Percentiles rank a stretch among this genome's conserved stretches.
phyloP scores from a whole-genome alignment of 2,329 filamentous ascomycete genomes.

The Apiospora sp. region DNA sequence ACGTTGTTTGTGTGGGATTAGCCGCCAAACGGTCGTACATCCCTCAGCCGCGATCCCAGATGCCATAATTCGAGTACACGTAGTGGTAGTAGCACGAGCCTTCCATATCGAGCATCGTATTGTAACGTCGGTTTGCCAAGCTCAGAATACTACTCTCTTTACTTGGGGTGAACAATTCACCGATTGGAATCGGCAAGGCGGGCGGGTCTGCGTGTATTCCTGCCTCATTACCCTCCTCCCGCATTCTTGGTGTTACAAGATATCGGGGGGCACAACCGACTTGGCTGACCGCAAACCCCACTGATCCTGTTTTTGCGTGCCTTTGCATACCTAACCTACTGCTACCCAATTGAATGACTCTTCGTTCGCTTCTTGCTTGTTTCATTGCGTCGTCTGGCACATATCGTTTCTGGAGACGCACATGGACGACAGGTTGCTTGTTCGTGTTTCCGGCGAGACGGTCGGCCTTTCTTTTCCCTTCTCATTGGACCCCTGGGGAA shows the following conservation, averaged over 20 bases:
- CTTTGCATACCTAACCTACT: background rate
- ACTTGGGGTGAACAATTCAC: background rate
- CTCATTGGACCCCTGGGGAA: constrained; percentile 2
- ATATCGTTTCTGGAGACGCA: background rate
- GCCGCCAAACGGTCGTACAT: background rate
- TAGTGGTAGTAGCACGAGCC: background rate
- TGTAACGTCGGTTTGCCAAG: background rate
- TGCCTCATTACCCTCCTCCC: constrained; percentile 3
- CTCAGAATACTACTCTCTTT: background rate
- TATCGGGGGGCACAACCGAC: background rate
- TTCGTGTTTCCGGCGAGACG: background rate
- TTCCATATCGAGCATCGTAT: background rate
- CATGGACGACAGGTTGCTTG: background rate
- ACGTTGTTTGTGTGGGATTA: background rate
- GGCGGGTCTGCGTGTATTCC: background rate
- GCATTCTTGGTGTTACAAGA: constrained; percentile 2
- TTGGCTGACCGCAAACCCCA: background rate
- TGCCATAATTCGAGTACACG: background rate
- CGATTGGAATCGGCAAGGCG: background rate
- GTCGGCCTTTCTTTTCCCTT: background rate
- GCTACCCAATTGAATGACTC: background rate
- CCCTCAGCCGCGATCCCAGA: constrained; percentile 7
- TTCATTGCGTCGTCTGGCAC: background rate
- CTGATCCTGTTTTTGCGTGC: background rate
- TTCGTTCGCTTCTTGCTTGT: background rate